phyloP scores from a whole-genome alignment of 1,139 yeast genomes.

The Scheffersomyces lignicola region DNA sequence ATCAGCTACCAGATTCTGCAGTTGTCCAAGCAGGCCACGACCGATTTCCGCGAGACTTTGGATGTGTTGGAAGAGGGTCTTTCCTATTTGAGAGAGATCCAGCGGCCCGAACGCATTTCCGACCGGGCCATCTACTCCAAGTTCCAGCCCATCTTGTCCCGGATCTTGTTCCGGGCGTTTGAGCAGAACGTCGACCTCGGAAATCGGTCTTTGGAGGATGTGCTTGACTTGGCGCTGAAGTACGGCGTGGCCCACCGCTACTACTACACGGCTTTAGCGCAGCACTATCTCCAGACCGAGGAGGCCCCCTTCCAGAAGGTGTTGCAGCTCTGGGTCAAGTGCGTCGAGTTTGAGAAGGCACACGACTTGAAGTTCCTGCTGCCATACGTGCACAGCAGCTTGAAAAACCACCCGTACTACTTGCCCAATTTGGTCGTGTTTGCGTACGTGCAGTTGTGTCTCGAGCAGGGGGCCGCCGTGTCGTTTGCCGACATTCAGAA shows the following conservation, averaged over 20 bases:
- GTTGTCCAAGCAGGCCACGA: constrained; percentile 16
- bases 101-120: constrained; percentile 31
- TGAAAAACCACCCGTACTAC: constrained; percentile 15
- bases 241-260: constrained; percentile 33
- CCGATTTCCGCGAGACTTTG: constrained; percentile 29
- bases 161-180: constrained; percentile 22
- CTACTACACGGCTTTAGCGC: constrained; percentile 31
- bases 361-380: constrained; percentile 9
- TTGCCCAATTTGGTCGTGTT: constrained; percentile 32
- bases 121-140: constrained; percentile 22
- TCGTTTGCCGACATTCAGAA: constrained; percentile 26
- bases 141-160: constrained; percentile 28
- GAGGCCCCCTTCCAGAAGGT: constrained; percentile 23
- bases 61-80: constrained; percentile 47
- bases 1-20: constrained; percentile 32
- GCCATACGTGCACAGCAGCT: not conserved
- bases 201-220: constrained; percentile 18
- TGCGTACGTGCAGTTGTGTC: constrained; percentile 34
- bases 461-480: constrained; percentile 22
- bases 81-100: constrained; percentile 39
- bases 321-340: constrained; percentile 36
- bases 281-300: constrained; percentile 16
- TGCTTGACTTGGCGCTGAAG: constrained; percentile 28
- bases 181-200: constrained; percentile 15
- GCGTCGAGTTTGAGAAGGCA: constrained; percentile 25